Base-by-base conservation (phyloP, 768 basidiomycete species). In the Lactarius pseudohatsudake region DNA sequence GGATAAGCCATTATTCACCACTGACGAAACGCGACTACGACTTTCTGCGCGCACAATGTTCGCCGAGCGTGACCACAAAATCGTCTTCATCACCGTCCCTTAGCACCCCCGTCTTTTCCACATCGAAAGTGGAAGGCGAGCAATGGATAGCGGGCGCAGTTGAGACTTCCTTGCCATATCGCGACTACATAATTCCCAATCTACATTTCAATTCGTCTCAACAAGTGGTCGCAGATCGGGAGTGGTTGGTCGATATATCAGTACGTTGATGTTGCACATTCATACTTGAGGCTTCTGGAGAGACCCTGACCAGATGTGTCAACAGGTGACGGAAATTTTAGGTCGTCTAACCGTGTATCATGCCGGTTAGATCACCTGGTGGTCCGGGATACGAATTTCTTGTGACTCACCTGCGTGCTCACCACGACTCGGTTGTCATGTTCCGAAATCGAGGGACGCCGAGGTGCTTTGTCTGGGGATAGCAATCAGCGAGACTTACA, bases 21-120 rank as follows among this genome's bases (percentile, higher is more conserved):
- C 4, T 66, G 43, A 47, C 40, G 30, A 50, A 62, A 53, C 65
- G 65, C 22, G 65, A 66, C 40, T 62, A 62, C 36, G 47, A 62
- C 4, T 6, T 2, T 4, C 57, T 66, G 30, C 65, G 65, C 13
- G 41, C 61, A 38, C 65, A 32, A 13, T 58, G 38, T 7, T 9
- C 61, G 3, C 11, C 50, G 7, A 53, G 2, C n/a, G 22, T 10
- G 1, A 18, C n/a, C 2, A 34, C 16, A 15, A 38, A 66, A 7
- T 10, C 8, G 13, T 38, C 59, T 36, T 11, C 34, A 4, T 26
- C 28, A 7, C 57, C 53, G 16, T 28, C 1, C 18, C 53, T 34
- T 26, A n/a, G 57, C n/a, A 7, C 38, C 6, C 50, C 50, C 22
- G 50, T 53, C 50, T 53, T 26, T 53, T 26, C 32, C 18, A 47